Evolutionary conservation across 805 yeast genomes (phyloP), one percentile per base, ranked within the genome.

Genomic region (Komagataella kurtzmanii): DNA sequence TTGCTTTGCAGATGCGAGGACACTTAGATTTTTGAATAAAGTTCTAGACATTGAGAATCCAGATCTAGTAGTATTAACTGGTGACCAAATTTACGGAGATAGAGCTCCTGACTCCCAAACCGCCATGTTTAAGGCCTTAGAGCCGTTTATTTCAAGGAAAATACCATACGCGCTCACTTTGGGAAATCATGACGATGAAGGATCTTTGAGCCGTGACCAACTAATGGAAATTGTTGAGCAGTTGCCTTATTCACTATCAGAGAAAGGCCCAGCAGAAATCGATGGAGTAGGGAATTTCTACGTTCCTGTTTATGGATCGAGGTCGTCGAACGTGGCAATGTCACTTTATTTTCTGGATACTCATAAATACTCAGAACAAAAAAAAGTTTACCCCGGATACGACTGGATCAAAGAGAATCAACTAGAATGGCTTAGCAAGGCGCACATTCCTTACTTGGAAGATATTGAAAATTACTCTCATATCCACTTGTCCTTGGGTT

Each of bases 181-280:
- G 71, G 99, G 99, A 0, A 93, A 93, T 64, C 99, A 93, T 63
- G 99, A 93, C 64, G 93, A 85, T 60, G 95, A 90, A 66, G 91
- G 96, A 0, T 75, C 82, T 3, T 58, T 88, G 53, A 55, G 70
- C 14, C 74, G 96, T 45, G 62, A 66, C 51, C 78, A 81, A 56
- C 60, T 88, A 46, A 84, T 89, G 79, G 60, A 71, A 2, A 60
- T 85, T 6, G 71, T 79, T 3, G 56, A 70, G 7, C 58, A 66
- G 1, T 67, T 91, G 49, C 99, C 98, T 0, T 85, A 73, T 62
- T 83, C 87, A 1, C 53, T 83, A 12, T 75, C 88, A 0, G 60
- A 64, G 21, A 56, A 74, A 1, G 91, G 96, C 0, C 88, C 95
- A 0, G 75, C 65, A 1, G 79, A 76, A 18, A 72, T 86, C 3